Base-by-base conservation (phyloP, 2,329 filamentous ascomycete genomes). In the Scedosporium aurantiacum region DNA sequence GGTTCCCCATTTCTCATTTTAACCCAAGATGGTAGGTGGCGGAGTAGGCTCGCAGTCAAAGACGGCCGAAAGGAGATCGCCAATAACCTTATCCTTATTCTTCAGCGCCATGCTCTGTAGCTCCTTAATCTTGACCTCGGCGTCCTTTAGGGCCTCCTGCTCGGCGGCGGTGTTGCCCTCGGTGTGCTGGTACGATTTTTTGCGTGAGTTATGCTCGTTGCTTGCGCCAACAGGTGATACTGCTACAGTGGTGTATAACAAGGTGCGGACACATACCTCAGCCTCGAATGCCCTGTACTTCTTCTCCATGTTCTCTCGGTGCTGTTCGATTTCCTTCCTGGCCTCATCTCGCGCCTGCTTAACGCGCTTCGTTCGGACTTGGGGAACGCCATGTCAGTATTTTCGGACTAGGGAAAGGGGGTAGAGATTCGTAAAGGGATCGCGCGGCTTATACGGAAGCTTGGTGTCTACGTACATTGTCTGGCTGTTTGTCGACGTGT, bases 271-370 rank as follows among this genome's bases (percentile, higher is more conserved):
- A 25, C 70, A 56, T 72, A 83, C 81, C 78, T 84, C 79, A 65
- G 90, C 82, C 80, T 97, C 91, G 70, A 96, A 97, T 73, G 89
- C 88, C 81, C 94, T 93, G 80, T 91, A 97, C 76, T 97, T 93
- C 41, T 89, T 83, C 71, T 99, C 94, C 80, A 97, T 99, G 69
- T 87, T 78, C 70, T 87, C 84, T 73, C 87, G 86, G 81, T 99
- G 97, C 62, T 91, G 88, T 67, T 96, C 90, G 71, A 99, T 96
- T 75, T 99, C 93, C 78, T 96, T 96, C 79, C 97, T 95, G 65
- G 94, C 94, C 77, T 99, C 94, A 72, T 90, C 86, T 72, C 93
- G 90, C 65, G 94, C 94, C 79, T 97, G 94, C 78, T 91, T 96
- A 77, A 99, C 91, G 73, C 91, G 87, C 82, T 97, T 97, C 65